phyloP scores from a whole-genome alignment of 495 filamentous ascomycete genomes.

The Penicillium coffeae region DNA sequence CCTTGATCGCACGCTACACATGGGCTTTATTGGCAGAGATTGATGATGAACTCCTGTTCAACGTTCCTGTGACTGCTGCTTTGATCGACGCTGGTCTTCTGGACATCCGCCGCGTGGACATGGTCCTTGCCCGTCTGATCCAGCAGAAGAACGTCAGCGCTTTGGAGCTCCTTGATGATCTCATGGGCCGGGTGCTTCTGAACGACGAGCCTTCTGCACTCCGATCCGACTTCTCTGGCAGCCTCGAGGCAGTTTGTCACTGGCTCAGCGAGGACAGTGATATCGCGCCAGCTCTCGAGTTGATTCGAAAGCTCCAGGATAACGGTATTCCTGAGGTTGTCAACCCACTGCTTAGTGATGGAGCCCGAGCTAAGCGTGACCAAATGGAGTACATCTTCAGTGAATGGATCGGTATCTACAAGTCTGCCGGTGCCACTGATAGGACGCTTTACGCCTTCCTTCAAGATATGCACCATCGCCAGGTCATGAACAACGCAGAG shows the following conservation, averaged over 20 bases:
- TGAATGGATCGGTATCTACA: conserved; percentile 85
- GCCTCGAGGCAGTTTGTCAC: conserved; percentile 71
- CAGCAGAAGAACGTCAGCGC: conserved; percentile 61
- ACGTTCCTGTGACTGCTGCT: conserved; percentile 69
- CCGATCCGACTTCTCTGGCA: conserved; percentile 81
- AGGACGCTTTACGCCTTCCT: conserved; percentile 74
- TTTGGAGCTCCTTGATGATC: conserved; percentile 67
- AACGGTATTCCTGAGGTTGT: conserved; percentile 54
- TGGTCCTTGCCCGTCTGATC: conserved; percentile 67
- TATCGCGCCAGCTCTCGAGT: conserved; percentile 57
- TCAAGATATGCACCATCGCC: conserved; percentile 70
- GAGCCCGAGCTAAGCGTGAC: conserved; percentile 56
- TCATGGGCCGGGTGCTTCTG: conserved; percentile 74
- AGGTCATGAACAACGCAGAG: conserved; percentile 66
- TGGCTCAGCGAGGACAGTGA: conserved; percentile 75
- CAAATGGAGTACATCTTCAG: conserved; percentile 93
- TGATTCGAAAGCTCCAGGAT: conserved; percentile 68
- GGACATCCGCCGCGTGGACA: conserved; percentile 77
- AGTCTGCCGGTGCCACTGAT: conserved; percentile 65
- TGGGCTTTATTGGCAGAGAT: conserved; percentile 59
- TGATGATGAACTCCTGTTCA: conserved; percentile 73
- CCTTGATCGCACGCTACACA: conserved; percentile 68
- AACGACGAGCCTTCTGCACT: conserved; percentile 71
- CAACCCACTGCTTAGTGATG: conserved; percentile 45
- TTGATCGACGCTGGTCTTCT: conserved; percentile 71